A percentile compares a stretch with the other conserved stretches of the same genome.
These are phyloP conservation scores for Lactarius sp. DNA, from an alignment of 768 basidiomycete species.

Conservation along the genomic window DNA sequence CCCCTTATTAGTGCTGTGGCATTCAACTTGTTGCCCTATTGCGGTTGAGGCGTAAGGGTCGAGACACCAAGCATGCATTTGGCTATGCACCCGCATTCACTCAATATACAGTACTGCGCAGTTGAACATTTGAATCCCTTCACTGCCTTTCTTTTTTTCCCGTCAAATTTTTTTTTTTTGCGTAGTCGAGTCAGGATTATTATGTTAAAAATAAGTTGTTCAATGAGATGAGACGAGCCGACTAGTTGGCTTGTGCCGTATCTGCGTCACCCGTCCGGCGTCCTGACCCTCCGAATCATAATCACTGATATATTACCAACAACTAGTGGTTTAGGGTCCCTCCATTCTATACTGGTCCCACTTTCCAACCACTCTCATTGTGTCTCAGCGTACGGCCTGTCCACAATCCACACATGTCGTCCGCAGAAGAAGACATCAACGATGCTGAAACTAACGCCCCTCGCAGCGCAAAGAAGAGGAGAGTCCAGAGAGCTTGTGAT, in stretches of 20 bases:
- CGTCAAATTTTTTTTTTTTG: constrained; percentile 4
- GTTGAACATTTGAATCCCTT: not conserved
- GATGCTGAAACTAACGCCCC: constrained; percentile 37
- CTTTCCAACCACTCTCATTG: not conserved
- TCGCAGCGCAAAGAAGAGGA: constrained; percentile 56
- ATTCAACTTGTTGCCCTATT: no score
- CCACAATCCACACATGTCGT: constrained; percentile 44
- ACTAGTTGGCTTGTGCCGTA: not conserved
- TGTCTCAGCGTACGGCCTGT: not conserved
- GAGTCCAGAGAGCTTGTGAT: constrained; percentile 77
- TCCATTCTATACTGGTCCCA: not conserved
- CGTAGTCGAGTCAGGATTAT: constrained; percentile 3
- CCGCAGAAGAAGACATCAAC: constrained; percentile 59
- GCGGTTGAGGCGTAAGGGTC: no score
- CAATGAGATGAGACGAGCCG: not conserved
- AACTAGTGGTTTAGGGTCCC: constrained; percentile 14
- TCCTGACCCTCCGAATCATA: not conserved
- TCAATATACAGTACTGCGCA: constrained; percentile 6
- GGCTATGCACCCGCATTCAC: no score
- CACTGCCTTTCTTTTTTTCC: not conserved
- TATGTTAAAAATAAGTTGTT: not conserved
- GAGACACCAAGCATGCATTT: not conserved
- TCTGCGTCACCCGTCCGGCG: constrained; percentile 13
- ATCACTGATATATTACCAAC: not conserved
- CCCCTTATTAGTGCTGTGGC: not conserved